These are phyloP conservation scores for Solanum sejunctum DNA, from an alignment of 257 asterid species.

Conservation along the genomic window DNA sequence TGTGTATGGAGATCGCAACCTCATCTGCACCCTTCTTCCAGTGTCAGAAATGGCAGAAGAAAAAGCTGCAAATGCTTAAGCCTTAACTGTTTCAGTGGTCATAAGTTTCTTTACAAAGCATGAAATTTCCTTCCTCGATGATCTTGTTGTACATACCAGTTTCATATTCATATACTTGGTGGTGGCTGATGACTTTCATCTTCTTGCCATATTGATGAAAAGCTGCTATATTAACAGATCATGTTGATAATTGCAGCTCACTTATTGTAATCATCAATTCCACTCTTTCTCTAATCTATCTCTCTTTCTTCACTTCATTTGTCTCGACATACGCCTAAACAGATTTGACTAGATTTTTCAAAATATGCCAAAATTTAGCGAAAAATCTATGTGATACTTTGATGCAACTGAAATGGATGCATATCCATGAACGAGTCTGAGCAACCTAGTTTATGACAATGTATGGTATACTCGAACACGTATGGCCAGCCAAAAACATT, in stretches of 20 bases:
- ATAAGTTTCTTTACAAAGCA: not conserved
- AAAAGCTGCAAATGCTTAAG: slow-evolving; percentile 70
- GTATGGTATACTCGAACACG: not conserved
- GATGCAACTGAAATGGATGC: not conserved
- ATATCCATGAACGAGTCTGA: not conserved
- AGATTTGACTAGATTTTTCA: not conserved
- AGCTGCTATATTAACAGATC: slow-evolving; percentile 17
- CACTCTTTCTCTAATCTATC: not conserved
- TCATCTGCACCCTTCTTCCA: slow-evolving; percentile 89
- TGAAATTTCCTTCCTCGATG: not conserved
- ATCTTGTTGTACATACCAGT: slow-evolving; percentile 35
- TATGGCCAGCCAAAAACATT: not conserved
- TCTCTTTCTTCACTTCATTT: not conserved
- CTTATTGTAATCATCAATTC: slow-evolving; percentile 11
- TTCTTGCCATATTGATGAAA: slow-evolving; percentile 8
- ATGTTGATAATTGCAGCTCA: slow-evolving; percentile 26
- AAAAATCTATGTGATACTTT: not conserved
- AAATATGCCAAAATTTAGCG: not conserved
- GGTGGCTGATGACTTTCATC: slow-evolving; percentile 17
- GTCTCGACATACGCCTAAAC: not conserved
- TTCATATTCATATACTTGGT: slow-evolving; percentile 16
- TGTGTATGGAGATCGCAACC: slow-evolving; percentile 98
- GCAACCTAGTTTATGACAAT: not conserved
- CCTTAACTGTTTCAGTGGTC: not conserved
- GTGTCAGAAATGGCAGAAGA: slow-evolving; percentile 79